These are phyloP conservation scores for Albophoma yamanashiensis DNA, from an alignment of 2,329 filamentous ascomycete genomes.

Conservation along the genomic window DNA sequence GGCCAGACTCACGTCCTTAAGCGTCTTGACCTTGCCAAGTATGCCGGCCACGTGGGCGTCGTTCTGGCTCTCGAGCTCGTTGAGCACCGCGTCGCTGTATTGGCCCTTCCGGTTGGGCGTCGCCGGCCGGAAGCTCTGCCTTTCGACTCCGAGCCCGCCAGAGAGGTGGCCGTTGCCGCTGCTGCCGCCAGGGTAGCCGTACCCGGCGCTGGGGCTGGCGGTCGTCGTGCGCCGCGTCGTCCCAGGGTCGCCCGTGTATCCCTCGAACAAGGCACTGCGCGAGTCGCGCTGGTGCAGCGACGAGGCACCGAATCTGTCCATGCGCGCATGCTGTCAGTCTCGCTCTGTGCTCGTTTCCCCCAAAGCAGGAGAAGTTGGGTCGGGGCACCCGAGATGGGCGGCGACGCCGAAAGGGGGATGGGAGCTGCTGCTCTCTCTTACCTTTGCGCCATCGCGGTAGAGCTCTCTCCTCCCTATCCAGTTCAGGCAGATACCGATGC, in stretches of 20 bases:
- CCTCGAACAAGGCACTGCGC: conserved; percentile 64
- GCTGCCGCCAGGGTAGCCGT: conserved; percentile 5
- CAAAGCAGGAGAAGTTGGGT: neutral
- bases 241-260: conserved; percentile 44
- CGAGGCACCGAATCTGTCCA: conserved; percentile 51
- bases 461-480: neutral
- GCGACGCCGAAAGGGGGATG: neutral
- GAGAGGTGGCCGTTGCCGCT: conserved; percentile 38
- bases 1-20: conserved; percentile 65
- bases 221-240: conserved; percentile 3
- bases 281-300: conserved; percentile 65
- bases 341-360: neutral
- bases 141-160: conserved; percentile 10
- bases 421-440: conserved; percentile 9
- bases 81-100: conserved; percentile 84
- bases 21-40: conserved; percentile 73
- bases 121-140: conserved; percentile 46
- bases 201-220: conserved; percentile 22
- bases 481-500: neutral
- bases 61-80: conserved; percentile 92
- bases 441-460: conserved; percentile 22
- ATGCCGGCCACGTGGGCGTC: conserved; percentile 86
- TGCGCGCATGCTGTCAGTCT: neutral
- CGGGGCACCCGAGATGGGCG: neutral
- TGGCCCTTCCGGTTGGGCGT: conserved; percentile 75